Evolutionary conservation across 306 rosid genomes (phyloP).

Genomic region (Benincasa hispida): DNA sequence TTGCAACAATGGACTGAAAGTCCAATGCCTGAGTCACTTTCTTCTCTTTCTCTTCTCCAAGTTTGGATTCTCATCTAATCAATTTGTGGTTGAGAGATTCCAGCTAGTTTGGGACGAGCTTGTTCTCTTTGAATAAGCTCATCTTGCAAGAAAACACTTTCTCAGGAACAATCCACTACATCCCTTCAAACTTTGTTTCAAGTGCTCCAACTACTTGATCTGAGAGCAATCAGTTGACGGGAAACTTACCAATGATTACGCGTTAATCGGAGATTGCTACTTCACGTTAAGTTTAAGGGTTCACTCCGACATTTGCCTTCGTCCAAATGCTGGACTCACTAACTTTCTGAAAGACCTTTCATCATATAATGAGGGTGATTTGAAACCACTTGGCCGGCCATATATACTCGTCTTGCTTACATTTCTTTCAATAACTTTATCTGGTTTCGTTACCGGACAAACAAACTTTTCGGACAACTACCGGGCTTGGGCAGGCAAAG

Average conservation of each 20-base stretch:
- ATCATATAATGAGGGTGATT: slow-evolving; percentile 75
- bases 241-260: slow-evolving; percentile 58
- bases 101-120: slow-evolving; percentile 58
- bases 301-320: slow-evolving; percentile 58
- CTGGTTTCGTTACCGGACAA: slow-evolving; percentile 82
- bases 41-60: slow-evolving; percentile 58
- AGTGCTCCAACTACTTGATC: slow-evolving; percentile 86
- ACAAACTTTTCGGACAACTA: slow-evolving; percentile 65
- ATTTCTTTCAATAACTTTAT: slow-evolving; percentile 63
- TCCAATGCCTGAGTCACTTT: slow-evolving; percentile 43
- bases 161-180: slow-evolving; percentile 64
- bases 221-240: slow-evolving; percentile 64
- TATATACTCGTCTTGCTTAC: slow-evolving; percentile 80
- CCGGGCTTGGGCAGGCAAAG: slow-evolving; percentile 60
- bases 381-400: slow-evolving; percentile 44
- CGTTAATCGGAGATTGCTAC: slow-evolving; percentile 62
- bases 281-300: slow-evolving; percentile 67
- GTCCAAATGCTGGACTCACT: slow-evolving; percentile 50
- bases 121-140: slow-evolving; percentile 51
- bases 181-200: slow-evolving; percentile 55
- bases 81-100: slow-evolving; percentile 46
- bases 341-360: slow-evolving; percentile 80
- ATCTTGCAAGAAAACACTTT: slow-evolving; percentile 51
- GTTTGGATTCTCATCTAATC: slow-evolving; percentile 63
- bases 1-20: slow-evolving; percentile 51